Evolutionary conservation across 306 rosid genomes (phyloP).

Genomic region (Prunus salicina): DNA sequence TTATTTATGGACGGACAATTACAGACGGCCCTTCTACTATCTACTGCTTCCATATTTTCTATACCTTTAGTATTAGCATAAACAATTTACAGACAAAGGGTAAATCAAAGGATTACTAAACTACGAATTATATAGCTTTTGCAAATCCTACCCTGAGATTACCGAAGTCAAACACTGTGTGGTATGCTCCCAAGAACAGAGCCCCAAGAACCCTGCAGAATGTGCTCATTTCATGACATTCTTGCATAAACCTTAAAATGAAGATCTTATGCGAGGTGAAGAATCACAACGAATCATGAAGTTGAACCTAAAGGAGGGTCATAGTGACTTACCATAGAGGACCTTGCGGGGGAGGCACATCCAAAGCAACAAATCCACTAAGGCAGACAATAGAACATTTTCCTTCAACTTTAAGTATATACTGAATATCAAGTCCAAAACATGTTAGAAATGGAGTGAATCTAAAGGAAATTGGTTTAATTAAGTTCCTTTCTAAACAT

Average conservation of each 20-base stretch:
- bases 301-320: not conserved
- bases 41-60: not conserved
- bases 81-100: not conserved
- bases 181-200: constrained; percentile 64
- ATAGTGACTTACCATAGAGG: constrained; percentile 60
- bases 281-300: not conserved
- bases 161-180: constrained; percentile 68
- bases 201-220: constrained; percentile 74
- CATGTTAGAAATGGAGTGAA: not conserved
- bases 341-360: constrained; percentile 74
- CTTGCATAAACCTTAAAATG: not conserved
- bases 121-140: constrained; percentile 48
- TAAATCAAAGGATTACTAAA: constrained; percentile 5
- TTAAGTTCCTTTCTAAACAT: not conserved
- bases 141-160: constrained; percentile 72
- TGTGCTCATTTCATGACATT: constrained; percentile 14
- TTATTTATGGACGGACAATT: not conserved
- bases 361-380: constrained; percentile 60
- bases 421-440: constrained; percentile 37
- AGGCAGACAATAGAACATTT: constrained; percentile 49
- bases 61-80: not conserved
- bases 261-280: not conserved
- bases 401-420: constrained; percentile 52
- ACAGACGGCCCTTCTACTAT: not conserved
- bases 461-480: not conserved